A percentile compares a stretch with the other conserved stretches of the same genome.
These are phyloP conservation scores for Apiotrichum akiyoshidainum DNA, from an alignment of 1,284 basidiomycete genomes.

Conservation along the genomic window DNA sequence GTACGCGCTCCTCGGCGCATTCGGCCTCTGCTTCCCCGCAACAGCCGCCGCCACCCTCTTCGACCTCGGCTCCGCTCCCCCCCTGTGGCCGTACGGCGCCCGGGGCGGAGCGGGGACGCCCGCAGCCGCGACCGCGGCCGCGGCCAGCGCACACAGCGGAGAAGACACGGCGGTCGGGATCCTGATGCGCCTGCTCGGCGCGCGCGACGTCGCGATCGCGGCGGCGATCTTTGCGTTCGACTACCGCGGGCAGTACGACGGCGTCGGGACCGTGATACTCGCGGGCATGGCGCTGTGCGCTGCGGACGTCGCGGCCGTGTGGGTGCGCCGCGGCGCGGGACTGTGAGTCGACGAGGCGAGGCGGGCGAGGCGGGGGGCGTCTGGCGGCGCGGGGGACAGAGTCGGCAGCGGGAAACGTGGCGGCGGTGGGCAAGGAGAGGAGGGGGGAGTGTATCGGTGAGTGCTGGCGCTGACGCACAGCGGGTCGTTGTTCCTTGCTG, in stretches of 20 bases:
- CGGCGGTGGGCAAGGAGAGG: too few relatives aligned
- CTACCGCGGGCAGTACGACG: not conserved
- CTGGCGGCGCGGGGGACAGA: too few relatives aligned
- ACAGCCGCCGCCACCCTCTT: not conserved
- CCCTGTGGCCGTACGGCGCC: not conserved
- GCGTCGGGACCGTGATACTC: not conserved
- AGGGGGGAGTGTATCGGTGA: too few relatives aligned
- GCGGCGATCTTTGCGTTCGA: constrained; percentile 1
- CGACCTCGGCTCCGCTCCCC: not conserved
- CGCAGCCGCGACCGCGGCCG: not conserved
- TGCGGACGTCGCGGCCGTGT: not conserved
- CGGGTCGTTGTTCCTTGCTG: not conserved
- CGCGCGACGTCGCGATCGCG: constrained; percentile 2
- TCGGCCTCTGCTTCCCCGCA: not conserved
- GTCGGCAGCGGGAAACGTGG: too few relatives aligned
- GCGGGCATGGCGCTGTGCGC: constrained; percentile 3
- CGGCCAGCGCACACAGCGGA: not conserved
- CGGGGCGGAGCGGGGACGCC: not conserved
- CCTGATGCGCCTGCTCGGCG: constrained; percentile 3
- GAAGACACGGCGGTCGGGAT: not conserved
- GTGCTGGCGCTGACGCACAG: not conserved
- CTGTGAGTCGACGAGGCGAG: not conserved
- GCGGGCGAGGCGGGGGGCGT: not conserved
- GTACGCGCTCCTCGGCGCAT: not conserved
- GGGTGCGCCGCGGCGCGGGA: not conserved